A percentile compares a stretch with the other conserved stretches of the same genome.
Conservation (phyloP, 2,329 filamentous ascomycete genomes). For the Aspergillus transmontanensis region DNA sequence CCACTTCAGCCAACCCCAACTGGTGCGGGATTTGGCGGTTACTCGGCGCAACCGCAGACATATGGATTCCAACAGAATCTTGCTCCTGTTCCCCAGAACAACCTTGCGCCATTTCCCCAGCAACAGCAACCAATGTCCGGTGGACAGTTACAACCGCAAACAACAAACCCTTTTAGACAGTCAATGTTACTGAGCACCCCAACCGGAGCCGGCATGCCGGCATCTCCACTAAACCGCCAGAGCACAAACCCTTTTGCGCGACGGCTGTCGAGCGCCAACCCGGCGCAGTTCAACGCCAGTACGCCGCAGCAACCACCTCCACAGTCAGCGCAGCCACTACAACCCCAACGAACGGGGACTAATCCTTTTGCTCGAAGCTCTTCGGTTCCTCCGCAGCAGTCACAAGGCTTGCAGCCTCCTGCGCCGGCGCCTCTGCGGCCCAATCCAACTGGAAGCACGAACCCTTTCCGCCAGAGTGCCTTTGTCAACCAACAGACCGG, state of each 20-base stretch:
- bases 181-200: conserved; percentile 69
- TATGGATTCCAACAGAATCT: conserved; percentile 47
- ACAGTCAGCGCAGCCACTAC: conserved; percentile 36
- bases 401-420: conserved; percentile 39
- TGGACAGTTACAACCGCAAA: conserved; percentile 49
- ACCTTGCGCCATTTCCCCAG: conserved; percentile 48
- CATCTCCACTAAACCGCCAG: conserved; percentile 58
- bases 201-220: conserved; percentile 54
- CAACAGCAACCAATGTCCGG: conserved; percentile 35
- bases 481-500: conserved; percentile 90
- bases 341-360: conserved; percentile 65
- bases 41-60: conserved; percentile 69
- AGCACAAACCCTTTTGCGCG: conserved; percentile 89
- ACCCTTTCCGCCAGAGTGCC: conserved; percentile 88
- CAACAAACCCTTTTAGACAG: conserved; percentile 90
- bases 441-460: conserved; percentile 84
- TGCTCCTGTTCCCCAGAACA: conserved; percentile 53
- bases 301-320: conserved; percentile 32
- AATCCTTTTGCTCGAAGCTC: conserved; percentile 69
- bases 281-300: conserved; percentile 28
- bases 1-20: conserved; percentile 64
- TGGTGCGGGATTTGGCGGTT: conserved; percentile 82
- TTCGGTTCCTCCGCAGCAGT: conserved; percentile 42
- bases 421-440: conserved; percentile 59
- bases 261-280: conserved; percentile 42